Percentiles rank a stretch among this genome's conserved stretches.
Evolutionary conservation across 78 protist genomes (phyloP).

Genomic region (Dictyostelium citrinum): DNA sequence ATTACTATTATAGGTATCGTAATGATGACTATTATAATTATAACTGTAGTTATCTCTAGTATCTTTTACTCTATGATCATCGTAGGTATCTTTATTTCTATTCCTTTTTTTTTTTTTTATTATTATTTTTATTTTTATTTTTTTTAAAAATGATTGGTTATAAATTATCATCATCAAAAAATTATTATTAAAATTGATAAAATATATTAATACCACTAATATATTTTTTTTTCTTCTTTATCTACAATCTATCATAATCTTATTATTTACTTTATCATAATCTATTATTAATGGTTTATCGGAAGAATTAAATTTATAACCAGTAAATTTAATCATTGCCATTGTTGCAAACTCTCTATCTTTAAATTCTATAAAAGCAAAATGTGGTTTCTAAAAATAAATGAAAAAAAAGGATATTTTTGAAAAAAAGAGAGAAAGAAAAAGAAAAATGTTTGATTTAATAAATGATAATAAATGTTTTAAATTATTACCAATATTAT

Average conservation of each 20-base stretch:
- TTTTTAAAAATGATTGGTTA: neutral
- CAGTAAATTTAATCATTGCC: constrained; percentile 29
- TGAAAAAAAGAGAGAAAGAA: neutral
- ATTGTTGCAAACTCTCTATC: constrained; percentile 59
- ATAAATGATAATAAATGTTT: neutral
- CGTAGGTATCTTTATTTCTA: neutral
- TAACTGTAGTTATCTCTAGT: neutral
- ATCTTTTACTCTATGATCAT: neutral
- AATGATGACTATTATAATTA: neutral
- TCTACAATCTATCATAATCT: neutral
- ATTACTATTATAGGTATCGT: neutral
- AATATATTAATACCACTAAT: neutral
- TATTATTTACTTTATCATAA: constrained; percentile 50
- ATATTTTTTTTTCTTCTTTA: neutral
- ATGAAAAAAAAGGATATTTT: neutral
- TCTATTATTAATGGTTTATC: constrained; percentile 68
- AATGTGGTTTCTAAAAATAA: constrained; percentile 41
- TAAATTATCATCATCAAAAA: no score
- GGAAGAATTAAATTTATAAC: constrained; percentile 16
- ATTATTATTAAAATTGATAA: no score
- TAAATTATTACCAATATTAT: neutral
- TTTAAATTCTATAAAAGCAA: constrained; percentile 69
- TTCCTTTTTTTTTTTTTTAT: neutral
- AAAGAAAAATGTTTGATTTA: neutral
- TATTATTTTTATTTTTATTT: neutral